Conservation (phyloP, 352 stramenopile species). For the Phytophthora melonis region DNA sequence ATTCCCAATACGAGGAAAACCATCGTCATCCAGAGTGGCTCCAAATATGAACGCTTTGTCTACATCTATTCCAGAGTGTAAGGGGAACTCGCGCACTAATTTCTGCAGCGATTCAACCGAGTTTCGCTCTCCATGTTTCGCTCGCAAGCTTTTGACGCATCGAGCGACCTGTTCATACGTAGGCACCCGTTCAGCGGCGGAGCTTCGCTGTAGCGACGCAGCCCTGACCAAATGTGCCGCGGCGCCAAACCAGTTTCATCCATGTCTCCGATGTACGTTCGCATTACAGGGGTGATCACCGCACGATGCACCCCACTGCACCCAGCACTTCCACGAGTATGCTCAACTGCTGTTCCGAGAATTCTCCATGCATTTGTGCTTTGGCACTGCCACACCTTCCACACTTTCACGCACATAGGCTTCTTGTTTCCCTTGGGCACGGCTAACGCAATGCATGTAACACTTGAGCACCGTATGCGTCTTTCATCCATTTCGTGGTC, state of each 20-base stretch:
- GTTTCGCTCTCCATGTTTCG: no score
- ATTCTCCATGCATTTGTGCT: not conserved
- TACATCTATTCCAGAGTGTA: no score
- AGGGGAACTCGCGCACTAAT: no score
- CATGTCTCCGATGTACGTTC: constrained; percentile 8
- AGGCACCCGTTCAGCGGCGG: constrained; percentile 2
- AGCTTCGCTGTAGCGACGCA: constrained; percentile 4
- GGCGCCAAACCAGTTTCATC: constrained; percentile 6
- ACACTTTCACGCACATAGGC: not conserved
- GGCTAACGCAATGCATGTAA: not conserved
- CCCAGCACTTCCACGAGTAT: not conserved
- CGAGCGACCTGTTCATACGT: constrained; percentile 3
- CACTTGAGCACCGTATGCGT: no score
- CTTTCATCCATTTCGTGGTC: no score
- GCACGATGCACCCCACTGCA: not conserved
- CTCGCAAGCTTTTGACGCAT: no score
- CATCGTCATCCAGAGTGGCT: not conserved
- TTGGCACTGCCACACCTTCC: constrained; percentile 5
- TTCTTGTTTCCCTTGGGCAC: not conserved
- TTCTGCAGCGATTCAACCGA: no score
- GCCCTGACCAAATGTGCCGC: constrained; percentile 9
- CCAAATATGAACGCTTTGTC: not conserved
- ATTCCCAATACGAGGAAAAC: not conserved
- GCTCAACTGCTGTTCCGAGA: not conserved
- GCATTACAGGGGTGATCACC: constrained; percentile 1